Conservation (phyloP, 169 alveolate species). For the Perkinsus marinus region DNA sequence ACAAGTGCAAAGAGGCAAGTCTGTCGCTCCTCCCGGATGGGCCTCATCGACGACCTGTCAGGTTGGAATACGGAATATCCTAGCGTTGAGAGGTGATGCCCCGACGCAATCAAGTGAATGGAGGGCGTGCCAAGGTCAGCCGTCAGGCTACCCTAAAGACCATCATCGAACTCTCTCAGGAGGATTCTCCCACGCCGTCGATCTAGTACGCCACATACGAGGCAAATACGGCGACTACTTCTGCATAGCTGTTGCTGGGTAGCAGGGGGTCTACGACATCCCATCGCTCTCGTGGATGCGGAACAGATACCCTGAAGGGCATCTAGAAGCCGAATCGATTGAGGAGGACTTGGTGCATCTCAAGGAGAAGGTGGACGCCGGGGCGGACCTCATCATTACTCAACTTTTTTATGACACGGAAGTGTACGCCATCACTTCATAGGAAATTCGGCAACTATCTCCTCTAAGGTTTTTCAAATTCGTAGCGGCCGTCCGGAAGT, state of each 20-base stretch:
- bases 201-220: conserved; percentile 37
- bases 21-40: neutral
- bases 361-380: conserved; percentile 52
- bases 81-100: conserved; percentile 55
- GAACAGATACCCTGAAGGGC: conserved; percentile 45
- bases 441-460: conserved; percentile 11
- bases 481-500: neutral
- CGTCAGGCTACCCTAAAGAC: neutral
- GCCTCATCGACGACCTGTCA: neutral
- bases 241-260: conserved; percentile 55
- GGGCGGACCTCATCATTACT: conserved; percentile 51
- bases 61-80: conserved; percentile 36
- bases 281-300: neutral
- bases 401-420: conserved; percentile 45
- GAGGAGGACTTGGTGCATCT: conserved; percentile 32
- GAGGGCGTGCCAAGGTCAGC: neutral
- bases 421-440: conserved; percentile 15
- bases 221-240: conserved; percentile 43
- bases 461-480: neutral
- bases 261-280: neutral
- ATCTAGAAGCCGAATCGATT: conserved; percentile 27
- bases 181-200: conserved; percentile 42
- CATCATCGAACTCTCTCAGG: conserved; percentile 22
- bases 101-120: conserved; percentile 23
- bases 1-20: conserved; percentile 10